phyloP scores from a whole-genome alignment of 1,284 basidiomycete genomes.

The Volvariella surrecta region DNA sequence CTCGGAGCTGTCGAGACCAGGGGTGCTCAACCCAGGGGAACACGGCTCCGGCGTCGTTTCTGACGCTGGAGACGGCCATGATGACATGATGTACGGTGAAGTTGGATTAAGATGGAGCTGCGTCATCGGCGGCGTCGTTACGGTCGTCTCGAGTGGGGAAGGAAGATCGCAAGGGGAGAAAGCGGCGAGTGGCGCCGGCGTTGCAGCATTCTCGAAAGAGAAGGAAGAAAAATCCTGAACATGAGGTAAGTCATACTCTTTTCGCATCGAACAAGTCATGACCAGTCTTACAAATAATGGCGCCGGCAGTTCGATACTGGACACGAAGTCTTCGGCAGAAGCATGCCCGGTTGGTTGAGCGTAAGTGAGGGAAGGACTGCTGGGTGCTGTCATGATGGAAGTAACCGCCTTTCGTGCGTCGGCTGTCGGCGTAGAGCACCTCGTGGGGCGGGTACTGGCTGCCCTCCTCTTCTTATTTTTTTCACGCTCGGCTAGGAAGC shows the following conservation, averaged over 20 bases:
- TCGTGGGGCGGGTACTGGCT: conserved; percentile 16
- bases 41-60: too few species aligned
- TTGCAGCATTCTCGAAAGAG: not conserved
- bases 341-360: too few species aligned
- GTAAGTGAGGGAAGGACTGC: too few species aligned
- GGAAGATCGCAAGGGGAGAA: not conserved
- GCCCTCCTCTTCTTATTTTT: conserved; percentile 12
- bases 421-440: conserved; percentile 6
- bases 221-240: conserved; percentile 1
- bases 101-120: too few species aligned
- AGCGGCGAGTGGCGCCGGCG: not conserved
- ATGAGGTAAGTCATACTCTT: not conserved
- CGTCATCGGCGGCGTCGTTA: not conserved
- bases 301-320: not conserved
- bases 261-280: not conserved
- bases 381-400: not conserved
- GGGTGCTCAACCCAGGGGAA: too few species aligned
- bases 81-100: too few species aligned
- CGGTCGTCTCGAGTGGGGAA: not conserved
- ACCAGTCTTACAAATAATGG: not conserved
- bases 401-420: not conserved
- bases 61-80: too few species aligned
- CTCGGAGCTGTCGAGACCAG: too few species aligned
- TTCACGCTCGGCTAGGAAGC: not conserved
- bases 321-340: not conserved